Evolutionary conservation across 371 early-diverging fungal genomes (phyloP), one percentile per base, ranked within the genome.

Genomic region (Rhizopus delemar): DNA sequence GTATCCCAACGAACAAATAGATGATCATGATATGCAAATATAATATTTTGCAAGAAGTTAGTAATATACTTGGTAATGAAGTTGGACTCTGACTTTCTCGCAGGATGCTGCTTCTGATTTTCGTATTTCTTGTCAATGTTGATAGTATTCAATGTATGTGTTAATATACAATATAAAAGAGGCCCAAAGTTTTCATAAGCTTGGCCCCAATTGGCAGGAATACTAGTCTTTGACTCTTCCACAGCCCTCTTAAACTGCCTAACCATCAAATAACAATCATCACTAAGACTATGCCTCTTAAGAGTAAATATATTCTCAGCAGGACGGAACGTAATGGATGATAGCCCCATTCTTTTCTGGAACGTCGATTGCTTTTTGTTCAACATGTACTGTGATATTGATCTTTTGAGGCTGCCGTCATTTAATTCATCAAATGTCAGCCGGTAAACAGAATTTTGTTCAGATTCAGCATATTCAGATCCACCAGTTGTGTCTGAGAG

Each of bases 161-260:
- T 53, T 53, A 41, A 41, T 53, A 53, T 22, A 39, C 41, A 53
- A 53, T 39, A 53, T 28, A 53, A 53, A 41, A 53, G 41, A 28
- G 53, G 41, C 41, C 39, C 7, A 53, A 53, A 39, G 15, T 12
- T 53, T 8, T 41, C 53, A 15, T 16, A 53, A 53, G 39, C 39
- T 53, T 53, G 41, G 41, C 22, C 3, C 29, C 53, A 53, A 31
- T 53, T 34, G 28, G 53, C 53, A 39, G 41, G 41, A 41, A 53
- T 53, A 53, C 53, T 31, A 50, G 28, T 36, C 53, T 53, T 53
- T 53, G 53, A 5, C 53, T 53, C 53, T 53, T 53, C 41, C 39
- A 53, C 53, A 39, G 41, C 36, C 29, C 41, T 39, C 41, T 53
- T 53, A 53, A 53, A 53, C 39, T 41, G 41, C 28, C 53, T 53